Base-by-base conservation (phyloP, 2,329 filamentous ascomycete genomes). In the Plenodomus lindquistii region DNA sequence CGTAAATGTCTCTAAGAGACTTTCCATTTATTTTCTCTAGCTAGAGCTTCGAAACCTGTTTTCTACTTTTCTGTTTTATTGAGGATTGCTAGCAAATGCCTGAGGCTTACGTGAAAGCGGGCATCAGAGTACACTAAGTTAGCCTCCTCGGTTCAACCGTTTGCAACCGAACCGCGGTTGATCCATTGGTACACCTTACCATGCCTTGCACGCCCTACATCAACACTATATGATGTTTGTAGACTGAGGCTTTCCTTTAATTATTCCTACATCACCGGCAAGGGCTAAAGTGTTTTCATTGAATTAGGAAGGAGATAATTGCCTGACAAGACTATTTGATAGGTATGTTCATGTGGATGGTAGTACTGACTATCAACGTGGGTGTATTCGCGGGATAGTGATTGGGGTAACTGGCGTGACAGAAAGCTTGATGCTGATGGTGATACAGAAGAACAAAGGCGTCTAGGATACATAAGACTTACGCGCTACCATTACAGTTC, bases 121-220 rank as follows among this genome's bases (percentile, higher is more conserved):
- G n/a, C n/a, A n/a, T n/a, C n/a, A n/a, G n/a, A n/a, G n/a, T n/a
- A n/a, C n/a, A n/a, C n/a, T n/a, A n/a, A n/a, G n/a, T n/a, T n/a
- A n/a, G n/a, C n/a, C n/a, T n/a, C n/a, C n/a, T n/a, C n/a, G n/a
- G n/a, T n/a, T n/a, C 27, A 31, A 42, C 54, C 57, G 57, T 36
- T 31, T 43, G 37, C 55, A 58, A 56, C 57, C 57, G 57, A 58
- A 49, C 54, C 57, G 57, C 54, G 54, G 50, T 17, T 52, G 41
- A 24, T 8, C 35, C 16, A 15, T 15, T 31, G 27, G 27, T 4
- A 21, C 20, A 40, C 48, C 40, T 44, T 41, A 41, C 36, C 27
- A 49, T 49, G 43, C 46, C 52, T 24, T 53, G 48, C 36, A 43
- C 40, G 37, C 35, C 20, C 22, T 44, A 34, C 36, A 48, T 46